A percentile compares a stretch with the other conserved stretches of the same genome.
phyloP scores from a whole-genome alignment of 176 grass and related monocot genomes.

The Typha latifolia region DNA sequence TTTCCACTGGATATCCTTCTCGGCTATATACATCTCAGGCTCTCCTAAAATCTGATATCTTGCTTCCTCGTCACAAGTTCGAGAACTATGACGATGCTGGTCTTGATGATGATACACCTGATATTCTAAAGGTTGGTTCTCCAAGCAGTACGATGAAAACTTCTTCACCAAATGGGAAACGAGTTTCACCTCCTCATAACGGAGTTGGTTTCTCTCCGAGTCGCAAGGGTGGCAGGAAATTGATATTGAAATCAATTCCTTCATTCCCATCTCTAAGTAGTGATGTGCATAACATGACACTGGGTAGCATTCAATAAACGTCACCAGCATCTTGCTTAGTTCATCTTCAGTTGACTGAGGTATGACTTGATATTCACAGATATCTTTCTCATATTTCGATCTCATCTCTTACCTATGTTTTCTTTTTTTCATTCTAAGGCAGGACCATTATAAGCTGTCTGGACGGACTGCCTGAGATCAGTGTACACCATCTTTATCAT shows the following conservation, averaged over 20 bases:
- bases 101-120: constrained; percentile 43
- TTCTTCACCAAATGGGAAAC: constrained; percentile 84
- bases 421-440: not conserved
- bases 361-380: constrained; percentile 22
- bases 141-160: constrained; percentile 41
- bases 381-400: not conserved
- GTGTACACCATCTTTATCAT: not conserved
- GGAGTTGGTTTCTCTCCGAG: constrained; percentile 35
- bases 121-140: constrained; percentile 41
- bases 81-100: constrained; percentile 18
- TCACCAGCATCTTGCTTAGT: constrained; percentile 32
- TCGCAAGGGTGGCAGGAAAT: constrained; percentile 76
- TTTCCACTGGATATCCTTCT: constrained; percentile 43
- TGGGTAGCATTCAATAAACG: constrained; percentile 16
- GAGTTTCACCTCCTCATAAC: constrained; percentile 77
- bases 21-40: constrained; percentile 36
- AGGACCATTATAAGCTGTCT: not conserved
- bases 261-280: constrained; percentile 64
- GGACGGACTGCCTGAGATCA: not conserved
- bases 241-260: constrained; percentile 91
- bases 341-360: constrained; percentile 37
- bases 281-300: constrained; percentile 19
- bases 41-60: constrained; percentile 16
- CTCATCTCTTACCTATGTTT: not conserved
- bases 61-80: constrained; percentile 18